phyloP scores from a whole-genome alignment of 768 basidiomycete genomes.

The Tylopilus rubrobrunneus region DNA sequence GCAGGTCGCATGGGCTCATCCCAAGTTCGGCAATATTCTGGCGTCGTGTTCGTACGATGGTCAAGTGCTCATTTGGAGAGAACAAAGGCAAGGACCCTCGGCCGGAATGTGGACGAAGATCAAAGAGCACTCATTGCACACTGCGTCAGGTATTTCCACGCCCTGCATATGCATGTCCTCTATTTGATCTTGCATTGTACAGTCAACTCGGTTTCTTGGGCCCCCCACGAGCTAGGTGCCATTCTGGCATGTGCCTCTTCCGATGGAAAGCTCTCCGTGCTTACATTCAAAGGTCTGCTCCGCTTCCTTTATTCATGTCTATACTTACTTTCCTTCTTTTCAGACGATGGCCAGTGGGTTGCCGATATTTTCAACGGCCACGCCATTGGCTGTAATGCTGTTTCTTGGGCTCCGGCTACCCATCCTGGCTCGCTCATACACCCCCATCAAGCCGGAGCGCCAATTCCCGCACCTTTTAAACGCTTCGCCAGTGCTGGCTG shows the following conservation, averaged over 20 bases:
- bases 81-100: slow-evolving; percentile 53
- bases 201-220: slow-evolving; percentile 99
- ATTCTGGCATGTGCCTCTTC: slow-evolving; percentile 96
- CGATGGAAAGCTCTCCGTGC: slow-evolving; percentile 93
- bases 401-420: slow-evolving; percentile 95
- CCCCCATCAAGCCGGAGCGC: slow-evolving; percentile 47
- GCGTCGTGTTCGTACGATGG: slow-evolving; percentile 99
- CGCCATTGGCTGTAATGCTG: slow-evolving; percentile 93
- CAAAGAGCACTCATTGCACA: slow-evolving; percentile 93
- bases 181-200: neutral
- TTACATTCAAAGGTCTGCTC: slow-evolving; percentile 91
- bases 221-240: slow-evolving; percentile 96
- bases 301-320: neutral
- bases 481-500: slow-evolving; percentile 95
- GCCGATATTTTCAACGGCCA: slow-evolving; percentile 95
- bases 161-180: slow-evolving; percentile 5
- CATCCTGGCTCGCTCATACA: slow-evolving; percentile 82
- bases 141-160: slow-evolving; percentile 75
- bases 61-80: slow-evolving; percentile 98
- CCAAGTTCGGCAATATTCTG: slow-evolving; percentile 93
- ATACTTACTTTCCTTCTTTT: neutral
- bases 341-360: slow-evolving; percentile 96
- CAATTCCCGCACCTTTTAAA: slow-evolving; percentile 59
- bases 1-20: slow-evolving; percentile 98
- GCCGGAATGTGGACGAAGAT: slow-evolving; percentile 84